A percentile compares a stretch with the other conserved stretches of the same genome.
phyloP scores from a whole-genome alignment of 192 early-diverging fungal species.

The Backusella australiensis region DNA sequence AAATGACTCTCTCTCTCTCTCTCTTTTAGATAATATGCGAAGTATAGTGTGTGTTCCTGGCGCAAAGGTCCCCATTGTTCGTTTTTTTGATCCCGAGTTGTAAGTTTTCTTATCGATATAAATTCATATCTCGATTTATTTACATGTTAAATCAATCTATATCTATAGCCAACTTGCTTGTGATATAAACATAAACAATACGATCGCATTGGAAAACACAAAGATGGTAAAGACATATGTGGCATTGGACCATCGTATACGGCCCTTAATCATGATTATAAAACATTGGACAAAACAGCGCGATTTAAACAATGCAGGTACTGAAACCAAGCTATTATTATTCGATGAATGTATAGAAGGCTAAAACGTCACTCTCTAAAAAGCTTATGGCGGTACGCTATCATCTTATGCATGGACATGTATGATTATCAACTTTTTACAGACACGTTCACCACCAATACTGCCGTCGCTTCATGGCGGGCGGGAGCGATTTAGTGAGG shows the following conservation, averaged over 20 bases:
- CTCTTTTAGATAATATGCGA: constrained; percentile 69
- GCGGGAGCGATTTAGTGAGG: constrained; percentile 72
- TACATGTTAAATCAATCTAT: not conserved
- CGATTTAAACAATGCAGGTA: constrained; percentile 86
- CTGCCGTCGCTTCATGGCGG: constrained; percentile 83
- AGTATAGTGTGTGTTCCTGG: constrained; percentile 72
- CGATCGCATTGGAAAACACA: constrained; percentile 86
- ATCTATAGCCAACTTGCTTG: constrained; percentile 64
- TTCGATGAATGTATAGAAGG: not conserved
- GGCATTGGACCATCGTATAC: constrained; percentile 78
- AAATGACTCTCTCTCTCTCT: not conserved
- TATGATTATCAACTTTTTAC: constrained; percentile 89
- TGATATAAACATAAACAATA: constrained; percentile 94
- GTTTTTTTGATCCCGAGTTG: constrained; percentile 85
- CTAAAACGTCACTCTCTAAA: not conserved
- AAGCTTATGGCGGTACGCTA: constrained; percentile 89
- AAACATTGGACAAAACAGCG: constrained; percentile 89
- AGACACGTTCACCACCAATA: constrained; percentile 86
- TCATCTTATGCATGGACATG: constrained; percentile 95
- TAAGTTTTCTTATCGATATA: constrained; percentile 37
- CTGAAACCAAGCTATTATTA: not conserved
- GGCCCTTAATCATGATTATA: constrained; percentile 84
- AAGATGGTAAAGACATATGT: constrained; percentile 88
- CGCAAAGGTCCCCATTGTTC: constrained; percentile 93
- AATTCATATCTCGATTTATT: not conserved